A percentile compares a stretch with the other conserved stretches of the same genome.
These are phyloP conservation scores for Venturia pyrina DNA, from an alignment of 2,329 filamentous ascomycete genomes.

Conservation along the genomic window DNA sequence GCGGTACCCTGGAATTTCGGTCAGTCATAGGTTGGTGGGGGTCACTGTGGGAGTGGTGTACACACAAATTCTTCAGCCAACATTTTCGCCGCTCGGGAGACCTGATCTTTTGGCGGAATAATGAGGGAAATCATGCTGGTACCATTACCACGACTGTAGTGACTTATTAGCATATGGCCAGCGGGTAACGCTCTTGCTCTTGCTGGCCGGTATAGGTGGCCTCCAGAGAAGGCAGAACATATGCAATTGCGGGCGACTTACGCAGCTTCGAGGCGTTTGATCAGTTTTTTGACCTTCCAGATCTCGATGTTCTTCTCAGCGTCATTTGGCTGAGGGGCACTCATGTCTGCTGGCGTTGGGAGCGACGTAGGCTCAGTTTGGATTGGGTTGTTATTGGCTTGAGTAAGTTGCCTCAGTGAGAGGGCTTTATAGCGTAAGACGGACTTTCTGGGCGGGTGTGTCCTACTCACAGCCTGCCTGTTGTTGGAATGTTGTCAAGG, in stretches of 20 bases:
- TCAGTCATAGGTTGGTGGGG: not conserved
- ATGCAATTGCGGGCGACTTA: not conserved
- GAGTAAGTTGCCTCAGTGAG: not conserved
- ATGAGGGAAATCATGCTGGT: slow-evolving; percentile 99
- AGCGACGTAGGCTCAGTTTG: not conserved
- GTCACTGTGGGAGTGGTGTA: slow-evolving; percentile 16
- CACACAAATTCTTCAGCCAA: slow-evolving; percentile 99
- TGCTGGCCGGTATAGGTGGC: not conserved
- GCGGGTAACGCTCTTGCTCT: not conserved
- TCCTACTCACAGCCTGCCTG: not conserved
- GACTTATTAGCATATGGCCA: not conserved
- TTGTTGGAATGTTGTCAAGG: not conserved
- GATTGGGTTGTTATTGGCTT: not conserved
- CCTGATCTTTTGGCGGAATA: slow-evolving; percentile 96
- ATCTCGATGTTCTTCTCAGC: slow-evolving; percentile 94
- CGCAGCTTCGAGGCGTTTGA: slow-evolving; percentile 95
- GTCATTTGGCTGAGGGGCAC: slow-evolving; percentile 76
- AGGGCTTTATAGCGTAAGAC: not conserved
- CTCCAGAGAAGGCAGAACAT: not conserved
- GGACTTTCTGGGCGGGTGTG: not conserved
- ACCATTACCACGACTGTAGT: slow-evolving; percentile 71
- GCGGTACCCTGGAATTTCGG: slow-evolving; percentile 64
- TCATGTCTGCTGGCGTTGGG: slow-evolving; percentile 47
- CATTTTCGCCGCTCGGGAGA: slow-evolving; percentile 96
- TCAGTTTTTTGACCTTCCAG: slow-evolving; percentile 99